Percentiles rank a stretch among this genome's conserved stretches.
Evolutionary conservation across 148 eudicot genomes (phyloP).

Genomic region (Rhododendron mucronatum): DNA sequence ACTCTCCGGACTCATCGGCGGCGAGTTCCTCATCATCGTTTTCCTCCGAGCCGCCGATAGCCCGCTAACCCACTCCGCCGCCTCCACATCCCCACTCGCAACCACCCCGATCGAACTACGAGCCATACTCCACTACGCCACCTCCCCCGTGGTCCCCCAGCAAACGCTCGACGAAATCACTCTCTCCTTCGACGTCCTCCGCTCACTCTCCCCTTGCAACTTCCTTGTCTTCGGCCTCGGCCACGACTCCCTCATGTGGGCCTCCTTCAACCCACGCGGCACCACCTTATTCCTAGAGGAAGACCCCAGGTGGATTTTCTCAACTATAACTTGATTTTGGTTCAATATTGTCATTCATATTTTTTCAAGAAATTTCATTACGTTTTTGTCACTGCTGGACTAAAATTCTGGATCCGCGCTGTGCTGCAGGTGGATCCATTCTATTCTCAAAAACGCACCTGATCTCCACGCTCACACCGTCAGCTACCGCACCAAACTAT

Average conservation of each 20-base stretch:
- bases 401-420: not conserved
- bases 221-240: slow-evolving; percentile 58
- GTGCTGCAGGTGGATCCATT: slow-evolving; percentile 28
- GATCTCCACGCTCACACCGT: slow-evolving; percentile 31
- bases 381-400: not conserved
- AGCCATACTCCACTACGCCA: slow-evolving; percentile 44
- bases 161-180: slow-evolving; percentile 33
- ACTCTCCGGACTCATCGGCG: not conserved
- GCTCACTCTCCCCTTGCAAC: slow-evolving; percentile 25
- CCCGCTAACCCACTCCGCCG: not conserved
- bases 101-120: slow-evolving; percentile 5
- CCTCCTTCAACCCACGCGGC: slow-evolving; percentile 37
- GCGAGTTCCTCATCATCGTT: not conserved
- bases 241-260: slow-evolving; percentile 51
- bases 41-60: not conserved
- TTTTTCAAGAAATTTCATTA: too few species aligned
- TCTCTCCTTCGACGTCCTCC: slow-evolving; percentile 29
- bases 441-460: slow-evolving; percentile 21
- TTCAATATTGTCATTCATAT: too few species aligned
- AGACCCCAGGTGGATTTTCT: slow-evolving; percentile 15
- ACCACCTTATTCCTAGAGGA: slow-evolving; percentile 54
- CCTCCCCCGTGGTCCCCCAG: slow-evolving; percentile 33
- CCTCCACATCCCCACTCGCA: not conserved
- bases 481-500: slow-evolving; percentile 33
- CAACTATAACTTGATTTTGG: too few species aligned